Base-by-base conservation (phyloP, 75 land plant species). In the Pinus albicaulis region DNA sequence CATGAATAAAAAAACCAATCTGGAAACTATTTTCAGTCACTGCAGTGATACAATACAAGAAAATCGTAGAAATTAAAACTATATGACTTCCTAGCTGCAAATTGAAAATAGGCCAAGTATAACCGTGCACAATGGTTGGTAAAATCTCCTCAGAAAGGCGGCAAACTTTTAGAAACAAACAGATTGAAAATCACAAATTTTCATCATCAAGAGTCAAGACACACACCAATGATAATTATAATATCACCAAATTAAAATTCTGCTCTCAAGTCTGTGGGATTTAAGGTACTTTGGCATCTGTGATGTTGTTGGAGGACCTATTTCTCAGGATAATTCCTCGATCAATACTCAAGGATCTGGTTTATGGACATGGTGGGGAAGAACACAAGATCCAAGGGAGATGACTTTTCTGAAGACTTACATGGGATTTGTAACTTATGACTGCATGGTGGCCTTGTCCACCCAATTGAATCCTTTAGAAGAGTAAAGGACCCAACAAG, bases 181-280 rank as follows among this genome's bases (percentile, higher is more conserved):
- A 31, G 7, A 31, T 31, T 64, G 36, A 64, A 19, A 16, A 64
- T 31, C 7, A 8, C 36, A 31, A 28, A 64, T 28, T 31, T 64
- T 14, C 68, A 64, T 36, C 68, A 31, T 64, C 68, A 64, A 31
- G 68, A 17, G 17, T 64, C 68, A 64, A 31, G 68, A 17, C 68
- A 64, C 66, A 63, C 26, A 26, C 14, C 11, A 3, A 61, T 24
- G 63, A 25, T 28, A 61, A 61, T 8, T 61, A 61, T 15, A 63
- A 34, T 63, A 34, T 17, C 66, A 28, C 17, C 16, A 64, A 19
- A 64, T 64, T 5, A 44, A 44, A 44, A 44, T 44, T 44, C 10
- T 44, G 52, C 7, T 44, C 52, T 44, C 7, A 7, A 38, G 41
- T 38, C 41, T 38, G 41, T 38, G 41, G 41, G 41, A 38, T 38